Evolutionary conservation across 441 rosid species (phyloP).

Genomic region (Adansonia gregorii): DNA sequence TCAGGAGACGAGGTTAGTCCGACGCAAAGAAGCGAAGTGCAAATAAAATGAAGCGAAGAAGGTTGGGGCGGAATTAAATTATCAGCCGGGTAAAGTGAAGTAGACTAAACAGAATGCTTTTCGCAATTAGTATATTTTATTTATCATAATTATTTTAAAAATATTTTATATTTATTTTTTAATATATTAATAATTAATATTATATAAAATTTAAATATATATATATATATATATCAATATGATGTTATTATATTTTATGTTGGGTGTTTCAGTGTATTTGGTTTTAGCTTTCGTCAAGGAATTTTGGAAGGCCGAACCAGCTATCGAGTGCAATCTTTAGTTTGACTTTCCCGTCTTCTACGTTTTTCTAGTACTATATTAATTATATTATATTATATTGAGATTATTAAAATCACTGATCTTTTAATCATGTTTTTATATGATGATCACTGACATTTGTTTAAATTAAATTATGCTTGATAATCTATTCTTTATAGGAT

Average conservation of each 20-base stretch:
- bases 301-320: not conserved
- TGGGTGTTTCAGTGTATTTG: not conserved
- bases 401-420: not conserved
- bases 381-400: not conserved
- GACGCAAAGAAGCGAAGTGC: conserved; percentile 11
- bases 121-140: not conserved
- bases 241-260: no score
- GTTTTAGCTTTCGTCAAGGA: not conserved
- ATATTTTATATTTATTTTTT: no score
- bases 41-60: not conserved
- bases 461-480: not conserved
- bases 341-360: no score
- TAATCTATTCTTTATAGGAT: not conserved
- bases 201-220: no score
- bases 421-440: not conserved
- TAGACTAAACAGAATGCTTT: not conserved
- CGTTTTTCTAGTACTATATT: no score
- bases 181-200: no score
- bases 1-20: not conserved
- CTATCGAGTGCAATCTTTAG: no score
- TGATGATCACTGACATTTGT: not conserved
- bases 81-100: no score
- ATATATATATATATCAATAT: no score
- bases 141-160: no score
- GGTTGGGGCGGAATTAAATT: no score